Percentiles rank a stretch among this genome's conserved stretches.
Evolutionary conservation across 768 basidiomycete species (phyloP).

Genomic region (Albatrellus ellisii): DNA sequence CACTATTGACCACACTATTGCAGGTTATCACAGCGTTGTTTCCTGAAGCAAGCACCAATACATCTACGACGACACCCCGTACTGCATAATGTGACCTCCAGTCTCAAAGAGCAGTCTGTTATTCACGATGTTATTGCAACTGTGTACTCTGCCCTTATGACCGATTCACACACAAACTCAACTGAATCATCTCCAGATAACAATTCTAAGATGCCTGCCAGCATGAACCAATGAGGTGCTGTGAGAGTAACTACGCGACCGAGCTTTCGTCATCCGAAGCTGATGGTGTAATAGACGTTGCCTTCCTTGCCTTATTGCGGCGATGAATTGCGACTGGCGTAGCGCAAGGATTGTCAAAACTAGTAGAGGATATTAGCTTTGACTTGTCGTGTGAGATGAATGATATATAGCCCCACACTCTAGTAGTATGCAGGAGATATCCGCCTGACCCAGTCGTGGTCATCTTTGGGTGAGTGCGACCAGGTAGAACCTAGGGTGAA

Average conservation of each 20-base stretch:
- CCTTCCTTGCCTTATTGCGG: not conserved
- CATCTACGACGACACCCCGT: not conserved
- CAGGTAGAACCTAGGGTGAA: constrained; percentile 59
- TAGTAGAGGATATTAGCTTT: constrained; percentile 17
- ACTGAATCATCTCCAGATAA: too few relatives aligned
- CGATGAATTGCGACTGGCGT: not conserved
- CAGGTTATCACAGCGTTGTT: constrained; percentile 51
- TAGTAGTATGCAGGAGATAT: constrained; percentile 73
- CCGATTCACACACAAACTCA: too few relatives aligned
- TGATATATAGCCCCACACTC: constrained; percentile 44
- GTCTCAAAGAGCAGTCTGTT: too few relatives aligned
- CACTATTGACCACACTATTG: not conserved
- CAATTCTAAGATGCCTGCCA: too few relatives aligned
- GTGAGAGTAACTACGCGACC: too few relatives aligned
- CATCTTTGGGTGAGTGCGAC: constrained; percentile 94
- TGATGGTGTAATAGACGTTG: not conserved
- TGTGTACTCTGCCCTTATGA: too few relatives aligned
- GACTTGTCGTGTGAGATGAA: not conserved
- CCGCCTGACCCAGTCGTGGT: constrained; percentile 81
- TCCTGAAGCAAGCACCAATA: constrained; percentile 28
- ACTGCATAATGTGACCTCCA: too few relatives aligned
- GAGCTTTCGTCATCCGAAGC: too few relatives aligned
- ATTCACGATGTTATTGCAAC: too few relatives aligned
- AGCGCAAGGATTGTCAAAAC: constrained; percentile 55
- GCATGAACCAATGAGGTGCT: too few relatives aligned